phyloP scores from a whole-genome alignment of 345 rosid genomes.

The Citropsis articulata region DNA sequence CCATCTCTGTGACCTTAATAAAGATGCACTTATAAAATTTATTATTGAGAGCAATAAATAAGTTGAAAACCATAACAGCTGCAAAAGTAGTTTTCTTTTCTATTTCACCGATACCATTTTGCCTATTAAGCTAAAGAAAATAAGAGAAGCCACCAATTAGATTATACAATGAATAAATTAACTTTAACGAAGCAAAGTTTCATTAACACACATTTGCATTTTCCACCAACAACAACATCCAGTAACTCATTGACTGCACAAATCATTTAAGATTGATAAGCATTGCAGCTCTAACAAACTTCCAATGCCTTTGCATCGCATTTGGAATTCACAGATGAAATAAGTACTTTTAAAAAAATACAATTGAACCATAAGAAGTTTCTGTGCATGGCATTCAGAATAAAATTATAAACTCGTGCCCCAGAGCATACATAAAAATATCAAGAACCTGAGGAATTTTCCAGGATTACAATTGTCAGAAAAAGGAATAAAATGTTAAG shows the following conservation, averaged over 20 bases:
- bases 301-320: too few relatives aligned
- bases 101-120: neutral
- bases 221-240: neutral
- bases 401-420: neutral
- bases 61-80: neutral
- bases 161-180: neutral
- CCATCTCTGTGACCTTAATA: slow-evolving; percentile 91
- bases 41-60: neutral
- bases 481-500: neutral
- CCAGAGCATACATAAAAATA: too few relatives aligned
- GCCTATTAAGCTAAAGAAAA: neutral
- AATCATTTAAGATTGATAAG: too few relatives aligned
- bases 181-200: neutral
- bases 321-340: neutral
- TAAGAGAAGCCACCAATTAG: neutral
- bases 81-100: neutral
- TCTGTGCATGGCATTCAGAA: neutral
- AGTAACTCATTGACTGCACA: neutral
- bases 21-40: neutral
- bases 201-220: neutral
- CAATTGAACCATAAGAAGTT: neutral
- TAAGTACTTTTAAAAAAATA: too few relatives aligned
- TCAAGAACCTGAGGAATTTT: neutral
- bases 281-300: too few relatives aligned
- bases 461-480: neutral